Evolutionary conservation across 2,329 filamentous ascomycete genomes (phyloP), one percentile per base, ranked within the genome.

Genomic region (Neospermospora avenae): DNA sequence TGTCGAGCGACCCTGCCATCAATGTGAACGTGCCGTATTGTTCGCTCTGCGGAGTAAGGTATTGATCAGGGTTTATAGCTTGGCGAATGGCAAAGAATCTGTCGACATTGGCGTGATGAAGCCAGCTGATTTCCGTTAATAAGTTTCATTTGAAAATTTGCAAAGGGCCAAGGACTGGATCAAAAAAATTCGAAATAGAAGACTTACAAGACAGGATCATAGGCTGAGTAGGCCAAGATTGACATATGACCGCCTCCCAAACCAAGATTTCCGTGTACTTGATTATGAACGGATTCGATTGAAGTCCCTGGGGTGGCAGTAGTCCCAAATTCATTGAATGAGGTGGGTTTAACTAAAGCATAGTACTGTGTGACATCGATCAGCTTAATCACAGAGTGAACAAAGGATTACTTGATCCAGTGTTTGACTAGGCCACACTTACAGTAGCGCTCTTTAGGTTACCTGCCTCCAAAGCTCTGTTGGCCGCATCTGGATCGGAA

Each of bases 21-120:
- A 68, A 64, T 1, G 66, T 68, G 57, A 74, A 77, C 18, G 75
- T 73, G 37, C 72, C 69, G 42, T 69, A 71, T 1, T 68, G 52
- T 13, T 72, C 67, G 2, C 60, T 63, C n/a, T 70, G 64, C 8
- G 74, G 65, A 0, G 74, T 70, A 31, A 75, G 69, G 56, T 68
- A 67, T 2, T 31, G 25, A 20, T 58, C 45, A 0, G 69, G 68
- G 59, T 79, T 68, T 37, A 82, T 75, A 28, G 74, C 75, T 67
- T 81, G 75, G 77, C 77, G 81, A 58, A 81, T 71, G 1, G 82
- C 79, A 62, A 84, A 81, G 13, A 87, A 76, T 18, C 85, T 79
- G 68, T 88, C 84, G 57, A 88, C 76, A 68, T 88, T 85, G 65
- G 78, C 73, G 73, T 81, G 79, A 62, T 81, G 79, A 8, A 82